phyloP scores from a whole-genome alignment of 2,329 filamentous ascomycete species.

The Ophiostoma quercus region DNA sequence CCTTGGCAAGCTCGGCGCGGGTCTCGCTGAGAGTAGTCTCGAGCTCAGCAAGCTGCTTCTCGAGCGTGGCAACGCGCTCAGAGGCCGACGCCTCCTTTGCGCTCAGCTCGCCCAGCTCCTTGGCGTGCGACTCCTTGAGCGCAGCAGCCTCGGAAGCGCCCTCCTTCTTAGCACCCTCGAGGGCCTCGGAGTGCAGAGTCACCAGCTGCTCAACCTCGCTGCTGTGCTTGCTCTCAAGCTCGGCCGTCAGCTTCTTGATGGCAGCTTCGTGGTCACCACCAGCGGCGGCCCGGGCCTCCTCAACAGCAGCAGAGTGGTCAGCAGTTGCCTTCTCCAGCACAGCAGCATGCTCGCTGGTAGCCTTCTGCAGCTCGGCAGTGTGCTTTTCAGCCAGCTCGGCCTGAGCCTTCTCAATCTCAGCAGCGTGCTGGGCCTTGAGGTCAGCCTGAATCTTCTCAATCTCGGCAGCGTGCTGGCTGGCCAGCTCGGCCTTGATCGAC shows the following conservation, averaged over 20 bases:
- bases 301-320: conserved; percentile 35
- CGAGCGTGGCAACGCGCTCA: conserved; percentile 40
- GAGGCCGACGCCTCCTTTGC: conserved; percentile 35
- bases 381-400: conserved; percentile 32
- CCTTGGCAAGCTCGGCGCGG: conserved; percentile 42
- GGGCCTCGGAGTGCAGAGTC: conserved; percentile 40
- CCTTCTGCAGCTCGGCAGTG: conserved; percentile 28
- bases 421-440: conserved; percentile 36
- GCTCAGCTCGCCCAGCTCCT: conserved; percentile 40
- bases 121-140: conserved; percentile 34
- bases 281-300: conserved; percentile 37
- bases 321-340: conserved; percentile 36
- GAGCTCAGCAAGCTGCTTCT: conserved; percentile 36
- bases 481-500: conserved; percentile 40
- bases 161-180: conserved; percentile 43
- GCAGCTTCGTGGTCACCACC: conserved; percentile 21
- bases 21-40: conserved; percentile 36
- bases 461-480: conserved; percentile 41
- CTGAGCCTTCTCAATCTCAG: conserved; percentile 43
- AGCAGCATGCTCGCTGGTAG: conserved; percentile 31
- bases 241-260: conserved; percentile 40
- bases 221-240: conserved; percentile 35
- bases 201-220: conserved; percentile 46
- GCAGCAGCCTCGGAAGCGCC: conserved; percentile 39
- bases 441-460: conserved; percentile 41